Conservation (phyloP, 192 early-diverging fungal species). For the Linnemannia hyalina region DNA sequence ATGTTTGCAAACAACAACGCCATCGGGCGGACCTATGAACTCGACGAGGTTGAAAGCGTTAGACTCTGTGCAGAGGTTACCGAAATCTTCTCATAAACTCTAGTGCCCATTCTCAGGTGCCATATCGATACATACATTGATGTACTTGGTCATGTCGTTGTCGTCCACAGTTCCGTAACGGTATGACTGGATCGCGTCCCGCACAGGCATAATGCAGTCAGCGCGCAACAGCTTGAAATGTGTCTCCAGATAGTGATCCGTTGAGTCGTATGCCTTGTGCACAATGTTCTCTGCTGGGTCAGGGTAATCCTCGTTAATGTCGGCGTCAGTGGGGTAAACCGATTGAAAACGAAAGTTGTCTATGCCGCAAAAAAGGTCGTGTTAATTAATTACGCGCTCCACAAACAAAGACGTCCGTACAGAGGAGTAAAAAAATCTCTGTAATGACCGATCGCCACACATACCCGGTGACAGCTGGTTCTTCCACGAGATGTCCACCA, state of each 20-base stretch:
- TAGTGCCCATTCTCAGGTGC: conserved; percentile 1
- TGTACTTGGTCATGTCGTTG: conserved; percentile 41
- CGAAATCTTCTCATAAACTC: background rate
- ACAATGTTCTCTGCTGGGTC: conserved; percentile 62
- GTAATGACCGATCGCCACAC: background rate
- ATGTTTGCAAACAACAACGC: conserved; percentile 57
- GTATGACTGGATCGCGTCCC: conserved; percentile 57
- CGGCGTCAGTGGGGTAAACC: conserved; percentile 17
- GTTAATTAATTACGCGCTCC: background rate
- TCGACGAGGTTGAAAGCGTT: background rate
- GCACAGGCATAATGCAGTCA: conserved; percentile 66
- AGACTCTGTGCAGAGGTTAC: background rate
- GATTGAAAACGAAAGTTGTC: conserved; percentile 48
- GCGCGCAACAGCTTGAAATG: conserved; percentile 66
- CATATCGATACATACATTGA: conserved; percentile 18
- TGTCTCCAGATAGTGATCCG: conserved; percentile 65
- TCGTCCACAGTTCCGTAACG: conserved; percentile 28
- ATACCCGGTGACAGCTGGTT: conserved; percentile 19
- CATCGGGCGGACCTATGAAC: conserved; percentile 58
- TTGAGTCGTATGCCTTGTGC: conserved; percentile 56
- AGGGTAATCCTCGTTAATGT: conserved; percentile 48
- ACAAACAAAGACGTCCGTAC: background rate
- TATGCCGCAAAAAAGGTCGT: background rate
- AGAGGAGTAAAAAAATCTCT: background rate
- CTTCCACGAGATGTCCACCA: conserved; percentile 41